phyloP scores from a whole-genome alignment of 805 yeast species.

The Schwanniomyces polymorphus region DNA sequence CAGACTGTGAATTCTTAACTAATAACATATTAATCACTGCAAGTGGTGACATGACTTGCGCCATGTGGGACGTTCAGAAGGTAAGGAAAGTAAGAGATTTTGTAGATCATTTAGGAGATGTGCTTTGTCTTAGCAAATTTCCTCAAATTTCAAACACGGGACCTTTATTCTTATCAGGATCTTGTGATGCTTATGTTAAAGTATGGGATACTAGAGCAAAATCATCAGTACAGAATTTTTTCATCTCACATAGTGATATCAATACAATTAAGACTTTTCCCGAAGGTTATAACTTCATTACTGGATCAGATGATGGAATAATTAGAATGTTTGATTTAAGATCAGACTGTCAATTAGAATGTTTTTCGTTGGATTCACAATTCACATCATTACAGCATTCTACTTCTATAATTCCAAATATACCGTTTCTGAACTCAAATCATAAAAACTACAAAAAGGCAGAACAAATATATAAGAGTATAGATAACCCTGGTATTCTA shows the following conservation, averaged over 20 bases:
- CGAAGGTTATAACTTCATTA: slow-evolving; percentile 65
- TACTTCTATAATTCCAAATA: not conserved
- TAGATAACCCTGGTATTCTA: slow-evolving; percentile 68
- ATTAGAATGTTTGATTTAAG: slow-evolving; percentile 73
- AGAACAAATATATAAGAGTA: slow-evolving; percentile 16
- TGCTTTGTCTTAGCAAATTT: slow-evolving; percentile 44
- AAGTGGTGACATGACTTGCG: slow-evolving; percentile 81
- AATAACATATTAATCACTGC: slow-evolving; percentile 61
- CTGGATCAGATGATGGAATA: slow-evolving; percentile 80
- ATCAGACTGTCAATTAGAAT: slow-evolving; percentile 66
- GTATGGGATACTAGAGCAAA: slow-evolving; percentile 65
- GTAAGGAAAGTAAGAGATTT: slow-evolving; percentile 55
- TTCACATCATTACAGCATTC: not conserved
- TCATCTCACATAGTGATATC: slow-evolving; percentile 63
- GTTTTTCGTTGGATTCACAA: slow-evolving; percentile 35
- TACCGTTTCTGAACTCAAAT: slow-evolving; percentile 2
- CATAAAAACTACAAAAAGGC: slow-evolving; percentile 10
- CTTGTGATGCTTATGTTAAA: slow-evolving; percentile 68
- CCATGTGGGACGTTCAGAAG: slow-evolving; percentile 74
- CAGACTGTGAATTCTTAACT: slow-evolving; percentile 68
- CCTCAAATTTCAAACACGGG: slow-evolving; percentile 9
- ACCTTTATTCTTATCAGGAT: slow-evolving; percentile 54
- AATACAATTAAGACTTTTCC: slow-evolving; percentile 62
- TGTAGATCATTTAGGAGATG: slow-evolving; percentile 72
- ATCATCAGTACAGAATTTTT: slow-evolving; percentile 49